Percentiles rank a stretch among this genome's conserved stretches.
These are phyloP conservation scores for Ascochyta clinopodiicola DNA, from an alignment of 2,329 filamentous ascomycete genomes.

Conservation along the genomic window DNA sequence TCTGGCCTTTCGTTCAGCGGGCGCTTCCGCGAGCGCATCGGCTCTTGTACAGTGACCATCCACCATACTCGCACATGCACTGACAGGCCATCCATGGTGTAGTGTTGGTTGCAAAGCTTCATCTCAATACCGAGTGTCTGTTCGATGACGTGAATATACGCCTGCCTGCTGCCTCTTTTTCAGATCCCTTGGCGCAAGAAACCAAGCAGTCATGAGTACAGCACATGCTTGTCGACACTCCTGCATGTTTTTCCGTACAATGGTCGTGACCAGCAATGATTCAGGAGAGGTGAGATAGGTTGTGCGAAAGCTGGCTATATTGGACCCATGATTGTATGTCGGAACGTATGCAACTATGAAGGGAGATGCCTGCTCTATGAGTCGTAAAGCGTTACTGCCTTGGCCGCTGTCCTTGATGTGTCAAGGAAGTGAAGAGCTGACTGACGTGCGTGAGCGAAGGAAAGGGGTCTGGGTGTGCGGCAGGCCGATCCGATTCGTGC, in stretches of 20 bases:
- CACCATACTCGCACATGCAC: constrained; percentile 10
- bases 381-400: constrained; percentile 11
- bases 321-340: constrained; percentile 7
- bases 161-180: constrained; percentile 20
- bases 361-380: constrained; percentile 13
- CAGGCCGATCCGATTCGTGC: constrained; percentile 43
- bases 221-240: constrained; percentile 25
- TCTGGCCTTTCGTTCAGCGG: constrained; percentile 24
- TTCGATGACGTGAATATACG: constrained; percentile 40
- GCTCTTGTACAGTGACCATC: constrained; percentile 8
- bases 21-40: constrained; percentile 20
- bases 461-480: constrained; percentile 41
- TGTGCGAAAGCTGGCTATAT: constrained; percentile 7
- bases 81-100: constrained; percentile 16
- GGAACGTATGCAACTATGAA: not conserved
- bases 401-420: constrained; percentile 25
- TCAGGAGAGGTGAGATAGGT: constrained; percentile 14
- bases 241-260: constrained; percentile 8
- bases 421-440: constrained; percentile 14
- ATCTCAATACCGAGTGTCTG: constrained; percentile 26
- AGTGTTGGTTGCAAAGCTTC: constrained; percentile 18
- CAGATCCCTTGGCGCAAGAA: constrained; percentile 24
- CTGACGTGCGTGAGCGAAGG: constrained; percentile 5
- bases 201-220: constrained; percentile 30
- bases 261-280: constrained; percentile 12